Base-by-base conservation (phyloP, 768 basidiomycete genomes). In the Naganishia randhawae region DNA sequence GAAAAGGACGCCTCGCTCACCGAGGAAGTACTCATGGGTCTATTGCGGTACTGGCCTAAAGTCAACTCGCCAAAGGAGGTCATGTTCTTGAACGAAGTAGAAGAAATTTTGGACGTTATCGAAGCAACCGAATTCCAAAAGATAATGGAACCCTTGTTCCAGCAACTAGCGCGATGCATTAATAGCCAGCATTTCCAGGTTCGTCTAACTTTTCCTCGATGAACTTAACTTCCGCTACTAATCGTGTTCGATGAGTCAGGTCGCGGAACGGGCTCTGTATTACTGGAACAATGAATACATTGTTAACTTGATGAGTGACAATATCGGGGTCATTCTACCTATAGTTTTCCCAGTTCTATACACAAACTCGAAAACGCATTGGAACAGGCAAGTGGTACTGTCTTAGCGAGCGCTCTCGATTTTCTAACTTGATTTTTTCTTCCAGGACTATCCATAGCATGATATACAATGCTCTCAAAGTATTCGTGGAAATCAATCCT, bases 241-340 rank as follows among this genome's bases (percentile, higher is more conserved):
- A 41, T 51, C 14, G 11, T 0, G 8, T 10, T 50, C n/a, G n/a
- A 48, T n/a, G 19, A 4, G 16, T 1, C 67, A 81, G 81, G 95
- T 99, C 33, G 95, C 96, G 7, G 96, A 99, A 80, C 86, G 96
- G 50, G 95, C 95, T 3, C 81, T 99, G 69, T 85, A 96, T 73
- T 98, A 96, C 80, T 99, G 96, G 96, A 97, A 98, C 82, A 98
- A 98, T 82, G 96, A 98, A 82, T 99, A 98, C 81, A 94, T 98
- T 72, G 91, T 99, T 74, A 99, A 96, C 80, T 86, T 99, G 63
- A 98, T 99, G 92, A 91, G 92, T 80, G 93, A 98, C 76, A 98
- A 98, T 78, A 84, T 98, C 71, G 80, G 86, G 27, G 81, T 88
- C 70, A 86, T 99, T 68, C 84, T 99, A 33, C 96, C 96, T 8